Conservation (phyloP, 2,329 filamentous ascomycete species). For the Beauveria caledonica region DNA sequence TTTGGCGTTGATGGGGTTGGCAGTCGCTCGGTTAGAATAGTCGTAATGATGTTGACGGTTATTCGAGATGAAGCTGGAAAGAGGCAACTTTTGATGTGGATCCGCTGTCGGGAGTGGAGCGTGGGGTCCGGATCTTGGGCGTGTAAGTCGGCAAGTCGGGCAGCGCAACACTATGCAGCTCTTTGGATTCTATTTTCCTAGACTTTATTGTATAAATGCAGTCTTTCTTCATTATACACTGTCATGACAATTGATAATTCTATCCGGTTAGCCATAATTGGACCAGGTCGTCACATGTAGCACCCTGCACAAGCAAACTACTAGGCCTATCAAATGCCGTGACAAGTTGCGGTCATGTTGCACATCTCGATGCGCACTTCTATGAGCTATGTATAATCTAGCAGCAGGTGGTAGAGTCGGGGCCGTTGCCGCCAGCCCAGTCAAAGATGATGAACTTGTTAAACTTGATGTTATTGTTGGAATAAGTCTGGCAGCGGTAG, state of each 20-base stretch:
- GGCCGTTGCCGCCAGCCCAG: slow-evolving; percentile 12
- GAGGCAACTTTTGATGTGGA: not conserved
- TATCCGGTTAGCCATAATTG: not conserved
- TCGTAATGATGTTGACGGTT: not conserved
- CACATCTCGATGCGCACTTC: not conserved
- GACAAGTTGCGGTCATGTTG: not conserved
- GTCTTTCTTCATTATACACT: not conserved
- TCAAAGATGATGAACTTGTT: slow-evolving; percentile 14
- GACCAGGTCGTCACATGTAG: not conserved
- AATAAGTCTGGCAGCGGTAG: slow-evolving; percentile 9
- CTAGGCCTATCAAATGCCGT: not conserved
- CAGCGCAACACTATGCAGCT: not conserved
- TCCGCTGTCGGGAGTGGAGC: not conserved
- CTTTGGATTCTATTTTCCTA: not conserved
- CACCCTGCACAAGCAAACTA: not conserved
- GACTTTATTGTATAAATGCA: too few relatives aligned
- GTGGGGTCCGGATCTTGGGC: not conserved
- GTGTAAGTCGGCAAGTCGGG: not conserved
- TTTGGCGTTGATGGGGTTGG: not conserved
- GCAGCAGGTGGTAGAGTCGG: slow-evolving; percentile 12
- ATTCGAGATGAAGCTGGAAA: not conserved
- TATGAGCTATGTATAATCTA: not conserved
- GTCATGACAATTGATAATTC: not conserved
- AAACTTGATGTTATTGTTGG: slow-evolving; percentile 13
- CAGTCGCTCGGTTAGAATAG: not conserved